Base-by-base conservation (phyloP, 129 eudicot genomes). In the Smallanthus sonchifolius region DNA sequence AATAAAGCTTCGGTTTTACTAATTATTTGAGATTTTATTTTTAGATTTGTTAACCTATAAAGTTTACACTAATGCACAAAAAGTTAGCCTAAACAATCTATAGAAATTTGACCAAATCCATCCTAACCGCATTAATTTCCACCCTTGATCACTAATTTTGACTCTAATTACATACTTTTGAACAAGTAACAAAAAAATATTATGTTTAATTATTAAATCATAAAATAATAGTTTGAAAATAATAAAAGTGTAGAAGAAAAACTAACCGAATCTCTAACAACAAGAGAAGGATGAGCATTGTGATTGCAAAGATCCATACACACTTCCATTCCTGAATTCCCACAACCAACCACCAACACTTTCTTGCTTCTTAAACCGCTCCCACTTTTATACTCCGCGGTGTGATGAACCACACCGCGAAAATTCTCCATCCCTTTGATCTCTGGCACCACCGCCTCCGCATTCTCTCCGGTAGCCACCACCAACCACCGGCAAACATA, bases 261-360 rank as follows among this genome's bases (percentile, higher is more conserved):
- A 67, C 95, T 90, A 35, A 93, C 98, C 2, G 95, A 86, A 83
- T 90, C 87, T 80, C 95, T 82, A 59, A 90, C 97, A 45, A 91
- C 92, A 76, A 93, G 92, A 13, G 99, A 88, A 80, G 99, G 99
- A 35, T 62, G 82, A 57, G 99, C 93, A 82, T 84, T 32, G 79
- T 91, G 85, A 81, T 91, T 86, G 68, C 92, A 91, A 47, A 94
- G 97, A 81, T 94, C 99, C 82, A 94, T 86, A 71, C 93, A 91
- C 7, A 94, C 97, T 75, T 94, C 99, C 99, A 94, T 94, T 20
- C 99, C 99, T 34, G 99, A 94, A 77, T 94, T 94, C 47, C 99
- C 99, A 85, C 97, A 86, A 6, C 99, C 99, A 36, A 94, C 99
- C 5, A 94, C 99, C 84, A 90, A 82, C 10, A 94, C 99, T 48